Evolutionary conservation across 768 basidiomycete genomes (phyloP).

Genomic region (Bullera alba): DNA sequence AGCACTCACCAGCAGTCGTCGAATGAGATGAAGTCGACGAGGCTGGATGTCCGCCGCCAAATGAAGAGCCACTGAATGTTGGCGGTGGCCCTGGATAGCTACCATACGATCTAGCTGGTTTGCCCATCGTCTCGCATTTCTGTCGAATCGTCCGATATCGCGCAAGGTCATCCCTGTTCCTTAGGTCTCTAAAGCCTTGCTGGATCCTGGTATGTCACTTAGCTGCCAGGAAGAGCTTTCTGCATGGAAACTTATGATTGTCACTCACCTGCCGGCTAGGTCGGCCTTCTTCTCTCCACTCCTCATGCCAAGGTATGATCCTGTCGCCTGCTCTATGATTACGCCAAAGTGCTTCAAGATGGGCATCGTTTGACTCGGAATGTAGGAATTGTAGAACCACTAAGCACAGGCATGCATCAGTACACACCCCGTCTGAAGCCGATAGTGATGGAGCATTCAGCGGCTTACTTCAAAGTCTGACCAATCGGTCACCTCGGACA

Average conservation of each 20-base stretch:
- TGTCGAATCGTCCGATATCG: constrained; percentile 11
- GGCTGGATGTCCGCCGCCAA: no score
- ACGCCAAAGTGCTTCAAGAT: constrained; percentile 14
- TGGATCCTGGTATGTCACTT: constrained; percentile 22
- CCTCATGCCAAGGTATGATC: constrained; percentile 6
- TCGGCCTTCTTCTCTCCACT: constrained; percentile 24
- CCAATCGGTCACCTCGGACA: constrained; percentile 16
- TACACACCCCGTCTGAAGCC: no score
- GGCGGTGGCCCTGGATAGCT: constrained; percentile 9
- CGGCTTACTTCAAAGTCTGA: constrained; percentile 26
- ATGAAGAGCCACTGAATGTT: neutral
- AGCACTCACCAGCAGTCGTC: no score
- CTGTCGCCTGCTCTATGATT: constrained; percentile 6
- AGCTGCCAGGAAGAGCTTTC: no score
- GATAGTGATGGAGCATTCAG: neutral
- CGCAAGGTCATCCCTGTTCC: constrained; percentile 6
- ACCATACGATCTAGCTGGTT: constrained; percentile 16
- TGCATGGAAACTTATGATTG: no score
- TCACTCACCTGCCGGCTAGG: constrained; percentile 22
- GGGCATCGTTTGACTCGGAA: constrained; percentile 25
- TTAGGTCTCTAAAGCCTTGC: constrained; percentile 17
- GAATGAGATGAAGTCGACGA: no score
- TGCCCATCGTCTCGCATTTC: constrained; percentile 22
- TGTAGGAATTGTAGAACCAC: constrained; percentile 26
- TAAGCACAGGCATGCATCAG: constrained; percentile 1